Base-by-base conservation (phyloP, 2,329 filamentous ascomycete genomes). In the Aspergillus sclerotialis region DNA sequence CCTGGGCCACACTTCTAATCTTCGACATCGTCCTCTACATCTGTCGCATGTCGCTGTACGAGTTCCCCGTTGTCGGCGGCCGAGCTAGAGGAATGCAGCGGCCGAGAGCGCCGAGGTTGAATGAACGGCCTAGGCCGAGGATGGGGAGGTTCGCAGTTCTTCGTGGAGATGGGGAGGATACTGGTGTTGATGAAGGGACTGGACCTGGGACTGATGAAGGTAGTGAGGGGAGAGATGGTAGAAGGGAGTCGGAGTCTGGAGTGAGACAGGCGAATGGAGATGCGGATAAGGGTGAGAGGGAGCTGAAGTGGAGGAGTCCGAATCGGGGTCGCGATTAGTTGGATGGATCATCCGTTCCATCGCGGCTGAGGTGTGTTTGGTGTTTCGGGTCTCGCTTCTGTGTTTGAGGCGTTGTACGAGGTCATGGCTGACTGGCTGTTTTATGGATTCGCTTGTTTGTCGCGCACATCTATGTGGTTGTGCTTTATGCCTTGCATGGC, bases 21-120 rank as follows among this genome's bases (percentile, higher is more conserved):
- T 82, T 82, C 63, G 80, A 84, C 52, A 55, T 80, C 35, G 43
- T 73, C 15, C 67, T 82, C 27, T 84, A 81, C 58, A 43, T 76
- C 38, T 73, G 72, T 55, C 76, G 80, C 39, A 65, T 72, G 10
- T 50, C 70, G 9, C 68, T 69, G 27, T 75, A 80, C 55, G 71
- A 80, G 40, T 57, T 81, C 2, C 78, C 78, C 1, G 52, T 73
- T 18, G 48, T 80, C 30, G 79, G 78, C 4, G 78, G 79, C 5
- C 64, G 77, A 45, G 77, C 78, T 21, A 66, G 71, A 37, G 78
- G 78, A 4, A 68, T 70, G 45, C 67, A 69, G 37, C 65, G 75
- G 41, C 80, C 80, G 5, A 65, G 76, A 42, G 77, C 76, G 23
- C 78, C 78, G 10, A 80, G 70, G 48, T 60, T 83, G 33, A 73